Percentiles rank a stretch among this genome's conserved stretches.
Conservation (phyloP, 129 eudicot species). For the Helichrysum umbraculigerum region DNA sequence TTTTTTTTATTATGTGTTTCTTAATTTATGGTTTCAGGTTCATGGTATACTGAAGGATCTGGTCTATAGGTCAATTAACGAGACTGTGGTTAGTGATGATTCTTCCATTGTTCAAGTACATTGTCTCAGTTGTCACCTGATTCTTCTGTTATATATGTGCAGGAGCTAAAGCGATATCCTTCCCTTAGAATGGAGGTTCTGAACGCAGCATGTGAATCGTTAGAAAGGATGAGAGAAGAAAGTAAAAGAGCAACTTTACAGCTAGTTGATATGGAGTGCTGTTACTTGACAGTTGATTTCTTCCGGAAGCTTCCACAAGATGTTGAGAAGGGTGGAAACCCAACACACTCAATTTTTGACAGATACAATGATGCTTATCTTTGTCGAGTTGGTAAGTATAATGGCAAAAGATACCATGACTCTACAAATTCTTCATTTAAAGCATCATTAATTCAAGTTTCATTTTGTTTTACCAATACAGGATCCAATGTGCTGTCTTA, state of each 20-base stretch:
- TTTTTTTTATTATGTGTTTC: background rate
- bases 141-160: background rate
- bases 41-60: constrained; percentile 13
- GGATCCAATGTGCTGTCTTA: constrained; percentile 6
- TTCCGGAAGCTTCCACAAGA: constrained; percentile 17
- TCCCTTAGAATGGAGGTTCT: constrained; percentile 10
- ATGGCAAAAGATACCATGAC: background rate
- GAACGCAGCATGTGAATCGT: background rate
- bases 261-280: constrained; percentile 12
- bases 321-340: constrained; percentile 6
- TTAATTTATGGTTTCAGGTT: background rate
- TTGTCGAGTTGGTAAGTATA: constrained; percentile 8
- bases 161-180: constrained; percentile 5
- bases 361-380: constrained; percentile 15
- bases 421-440: background rate
- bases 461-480: background rate
- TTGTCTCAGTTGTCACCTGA: background rate
- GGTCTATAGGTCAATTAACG: background rate
- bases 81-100: constrained; percentile 1
- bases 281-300: constrained; percentile 14
- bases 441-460: background rate
- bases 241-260: constrained; percentile 10
- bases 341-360: constrained; percentile 4
- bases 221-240: constrained; percentile 2
- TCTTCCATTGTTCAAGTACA: background rate